These are phyloP conservation scores for Penicillium occitanis DNA, from an alignment of 2,329 filamentous ascomycete species.

Conservation along the genomic window DNA sequence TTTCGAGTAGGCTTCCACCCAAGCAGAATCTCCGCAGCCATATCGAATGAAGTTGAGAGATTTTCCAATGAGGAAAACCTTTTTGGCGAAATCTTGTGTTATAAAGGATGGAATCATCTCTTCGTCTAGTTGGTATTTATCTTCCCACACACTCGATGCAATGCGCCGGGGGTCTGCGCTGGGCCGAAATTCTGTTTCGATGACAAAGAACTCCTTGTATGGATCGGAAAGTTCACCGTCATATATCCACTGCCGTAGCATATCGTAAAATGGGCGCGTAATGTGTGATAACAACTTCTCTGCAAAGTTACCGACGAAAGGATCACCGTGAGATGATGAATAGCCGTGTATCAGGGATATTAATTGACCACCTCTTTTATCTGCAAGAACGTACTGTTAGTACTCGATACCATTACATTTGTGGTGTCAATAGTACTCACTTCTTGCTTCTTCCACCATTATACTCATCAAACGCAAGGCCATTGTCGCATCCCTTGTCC, in stretches of 20 bases:
- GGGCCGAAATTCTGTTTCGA: constrained; percentile 66
- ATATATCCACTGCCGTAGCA: constrained; percentile 95
- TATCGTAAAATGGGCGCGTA: constrained; percentile 93
- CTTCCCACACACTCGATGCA: constrained; percentile 93
- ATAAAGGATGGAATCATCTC: constrained; percentile 92
- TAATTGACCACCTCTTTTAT: constrained; percentile 80
- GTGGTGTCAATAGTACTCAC: constrained; percentile 31
- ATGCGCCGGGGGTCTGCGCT: constrained; percentile 50
- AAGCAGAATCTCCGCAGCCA: constrained; percentile 87
- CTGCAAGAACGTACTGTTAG: constrained; percentile 31
- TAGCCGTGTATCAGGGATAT: constrained; percentile 93
- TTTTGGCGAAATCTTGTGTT: constrained; percentile 88
- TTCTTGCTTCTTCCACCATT: constrained; percentile 87
- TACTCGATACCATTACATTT: background rate
- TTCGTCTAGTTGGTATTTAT: constrained; percentile 86
- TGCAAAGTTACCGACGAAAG: constrained; percentile 89
- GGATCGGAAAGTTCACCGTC: constrained; percentile 97
- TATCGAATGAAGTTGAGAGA: constrained; percentile 97
- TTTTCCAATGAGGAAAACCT: constrained; percentile 96
- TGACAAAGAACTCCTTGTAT: constrained; percentile 92
- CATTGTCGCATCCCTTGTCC: constrained; percentile 97
- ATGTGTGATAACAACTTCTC: constrained; percentile 84
- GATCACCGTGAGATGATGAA: constrained; percentile 90
- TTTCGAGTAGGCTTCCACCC: constrained; percentile 95
- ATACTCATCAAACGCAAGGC: constrained; percentile 88